phyloP scores from a whole-genome alignment of 2,329 filamentous ascomycete genomes.

The Clonostachys sp. region DNA sequence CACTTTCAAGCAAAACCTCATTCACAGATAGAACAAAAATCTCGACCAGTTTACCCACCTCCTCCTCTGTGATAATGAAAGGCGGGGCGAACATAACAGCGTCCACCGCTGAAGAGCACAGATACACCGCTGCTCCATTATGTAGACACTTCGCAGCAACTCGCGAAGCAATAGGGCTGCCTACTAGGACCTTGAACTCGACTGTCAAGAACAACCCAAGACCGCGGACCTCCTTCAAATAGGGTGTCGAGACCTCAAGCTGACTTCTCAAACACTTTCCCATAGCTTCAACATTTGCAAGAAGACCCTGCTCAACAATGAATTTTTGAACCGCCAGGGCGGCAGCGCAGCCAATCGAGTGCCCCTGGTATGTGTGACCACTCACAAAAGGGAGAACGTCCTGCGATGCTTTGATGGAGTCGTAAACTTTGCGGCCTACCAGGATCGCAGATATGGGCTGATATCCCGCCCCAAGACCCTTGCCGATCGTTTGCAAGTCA shows the following conservation, averaged over 20 bases:
- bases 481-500: constrained; percentile 55
- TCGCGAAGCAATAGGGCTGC: constrained; percentile 2
- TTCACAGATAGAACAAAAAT: constrained; percentile 1
- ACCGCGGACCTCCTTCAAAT: constrained; percentile 10
- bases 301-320: constrained; percentile 22
- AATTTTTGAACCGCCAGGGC: constrained; percentile 33
- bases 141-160: constrained; percentile 3
- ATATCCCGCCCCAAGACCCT: constrained; percentile 54
- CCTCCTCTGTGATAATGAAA: constrained; percentile 6
- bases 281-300: constrained; percentile 19
- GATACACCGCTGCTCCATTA: constrained; percentile 6
- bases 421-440: constrained; percentile 23
- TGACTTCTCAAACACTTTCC: constrained; percentile 9
- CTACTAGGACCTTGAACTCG: constrained; percentile 1
- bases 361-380: constrained; percentile 49
- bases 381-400: constrained; percentile 36
- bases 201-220: constrained; percentile 1
- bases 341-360: constrained; percentile 28
- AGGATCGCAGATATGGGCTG: constrained; percentile 51
- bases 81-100: constrained; percentile 6
- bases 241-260: neutral
- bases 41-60: constrained; percentile 1
- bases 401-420: constrained; percentile 12
- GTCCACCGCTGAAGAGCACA: constrained; percentile 5
- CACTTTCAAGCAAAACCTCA: no score